These are phyloP conservation scores for Ustilago hordei DNA, from an alignment of 1,284 basidiomycete genomes.

Conservation along the genomic window DNA sequence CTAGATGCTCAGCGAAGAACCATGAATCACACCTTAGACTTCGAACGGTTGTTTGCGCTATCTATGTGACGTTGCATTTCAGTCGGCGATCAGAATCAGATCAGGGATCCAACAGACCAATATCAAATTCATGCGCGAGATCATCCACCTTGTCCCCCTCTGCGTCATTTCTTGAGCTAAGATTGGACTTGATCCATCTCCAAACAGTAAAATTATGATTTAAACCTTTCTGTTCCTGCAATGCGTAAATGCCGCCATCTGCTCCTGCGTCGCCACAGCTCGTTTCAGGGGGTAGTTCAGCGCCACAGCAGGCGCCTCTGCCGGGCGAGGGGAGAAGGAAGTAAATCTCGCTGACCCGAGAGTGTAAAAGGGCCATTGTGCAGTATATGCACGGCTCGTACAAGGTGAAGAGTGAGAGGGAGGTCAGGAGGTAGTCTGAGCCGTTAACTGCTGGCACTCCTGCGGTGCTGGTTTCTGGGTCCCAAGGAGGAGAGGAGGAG, in stretches of 20 bases:
- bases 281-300: conserved; percentile 4
- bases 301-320: conserved; percentile 63
- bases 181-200: conserved; percentile 57
- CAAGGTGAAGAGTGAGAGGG: conserved; percentile 60
- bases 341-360: conserved; percentile 57
- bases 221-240: conserved; percentile 71
- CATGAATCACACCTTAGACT: background rate
- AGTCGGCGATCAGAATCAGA: background rate
- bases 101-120: conserved; percentile 41
- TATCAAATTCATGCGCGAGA: conserved; percentile 27
- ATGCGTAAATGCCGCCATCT: conserved; percentile 65
- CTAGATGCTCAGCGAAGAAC: background rate
- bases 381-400: conserved; percentile 68
- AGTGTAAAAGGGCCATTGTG: conserved; percentile 67
- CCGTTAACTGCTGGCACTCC: conserved; percentile 40
- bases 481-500: background rate
- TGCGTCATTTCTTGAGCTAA: background rate
- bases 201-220: conserved; percentile 71
- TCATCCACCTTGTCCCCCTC: conserved; percentile 2
- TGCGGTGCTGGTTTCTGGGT: background rate
- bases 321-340: conserved; percentile 61
- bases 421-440: conserved; percentile 65
- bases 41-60: background rate
- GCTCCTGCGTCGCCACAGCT: conserved; percentile 35
- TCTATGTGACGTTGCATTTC: background rate